These are phyloP conservation scores for Beauveria scarabaeidicola DNA, from an alignment of 2,329 filamentous ascomycete species.

Conservation along the genomic window DNA sequence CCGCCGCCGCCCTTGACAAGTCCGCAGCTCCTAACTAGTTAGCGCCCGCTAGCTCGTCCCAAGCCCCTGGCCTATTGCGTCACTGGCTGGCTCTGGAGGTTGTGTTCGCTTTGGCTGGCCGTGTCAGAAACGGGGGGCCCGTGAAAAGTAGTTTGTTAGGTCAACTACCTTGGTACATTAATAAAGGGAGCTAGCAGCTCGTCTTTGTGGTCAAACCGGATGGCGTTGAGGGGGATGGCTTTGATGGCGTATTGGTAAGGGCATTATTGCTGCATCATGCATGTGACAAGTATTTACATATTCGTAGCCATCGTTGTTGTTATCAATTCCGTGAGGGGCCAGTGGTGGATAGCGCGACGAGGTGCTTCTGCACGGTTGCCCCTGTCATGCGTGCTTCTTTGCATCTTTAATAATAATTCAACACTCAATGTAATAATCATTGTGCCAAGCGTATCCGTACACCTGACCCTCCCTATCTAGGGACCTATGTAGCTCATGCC, in stretches of 20 bases:
- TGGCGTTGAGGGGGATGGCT: background rate
- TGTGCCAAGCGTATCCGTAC: too few species aligned
- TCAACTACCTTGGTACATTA: too few species aligned
- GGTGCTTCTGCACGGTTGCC: too few species aligned
- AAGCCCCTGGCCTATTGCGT: slow-evolving; percentile 18
- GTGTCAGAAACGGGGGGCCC: background rate
- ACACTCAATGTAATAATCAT: background rate
- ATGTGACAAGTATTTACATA: too few species aligned
- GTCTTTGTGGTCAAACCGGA: background rate
- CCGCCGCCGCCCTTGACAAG: too few species aligned
- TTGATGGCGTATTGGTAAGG: background rate
- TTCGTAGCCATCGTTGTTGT: background rate
- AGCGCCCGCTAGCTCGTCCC: background rate
- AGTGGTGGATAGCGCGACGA: too few species aligned
- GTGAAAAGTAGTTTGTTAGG: background rate
- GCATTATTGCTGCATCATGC: background rate
- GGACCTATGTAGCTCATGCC: too few species aligned
- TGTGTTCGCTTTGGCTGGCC: background rate
- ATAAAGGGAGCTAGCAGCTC: background rate
- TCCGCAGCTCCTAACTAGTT: too few species aligned
- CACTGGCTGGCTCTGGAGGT: slow-evolving; percentile 10
- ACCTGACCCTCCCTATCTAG: too few species aligned
- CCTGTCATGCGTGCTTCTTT: too few species aligned
- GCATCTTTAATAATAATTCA: background rate
- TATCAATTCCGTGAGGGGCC: too few species aligned